These are phyloP conservation scores for Alloascoidea hylecoeti DNA, from an alignment of 805 yeast genomes.

Conservation along the genomic window DNA sequence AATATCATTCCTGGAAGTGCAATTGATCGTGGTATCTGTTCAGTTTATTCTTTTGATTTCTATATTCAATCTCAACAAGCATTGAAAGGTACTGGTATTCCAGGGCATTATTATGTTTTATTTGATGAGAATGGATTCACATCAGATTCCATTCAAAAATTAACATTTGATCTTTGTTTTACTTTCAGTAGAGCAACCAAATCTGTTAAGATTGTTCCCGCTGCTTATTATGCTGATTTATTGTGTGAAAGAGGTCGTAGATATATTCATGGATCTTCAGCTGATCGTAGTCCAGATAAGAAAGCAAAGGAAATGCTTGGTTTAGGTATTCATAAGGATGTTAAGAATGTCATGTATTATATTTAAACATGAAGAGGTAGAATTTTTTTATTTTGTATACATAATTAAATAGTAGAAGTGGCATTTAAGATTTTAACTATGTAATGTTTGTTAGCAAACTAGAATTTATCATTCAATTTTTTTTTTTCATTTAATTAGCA, in stretches of 20 bases:
- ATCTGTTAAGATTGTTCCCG: conserved; percentile 18
- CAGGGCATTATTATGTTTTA: conserved; percentile 19
- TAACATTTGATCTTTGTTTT: conserved; percentile 17
- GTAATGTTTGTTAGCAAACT: no score
- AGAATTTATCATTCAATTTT: no score
- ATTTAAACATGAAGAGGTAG: no score
- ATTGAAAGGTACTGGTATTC: conserved; percentile 20
- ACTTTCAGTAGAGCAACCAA: conserved; percentile 18
- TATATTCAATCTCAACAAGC: conserved; percentile 19
- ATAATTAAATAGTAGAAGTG: no score
- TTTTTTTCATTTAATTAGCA: no score
- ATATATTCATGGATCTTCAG: conserved; percentile 11
- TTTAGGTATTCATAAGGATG: not conserved
- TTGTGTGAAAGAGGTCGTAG: conserved; percentile 18
- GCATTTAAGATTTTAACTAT: no score
- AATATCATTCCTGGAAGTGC: conserved; percentile 17
- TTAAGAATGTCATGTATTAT: not conserved
- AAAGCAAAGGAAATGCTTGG: not conserved
- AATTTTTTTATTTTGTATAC: no score
- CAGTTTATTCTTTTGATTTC: conserved; percentile 17
- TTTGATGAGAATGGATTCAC: conserved; percentile 16
- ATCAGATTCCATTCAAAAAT: conserved; percentile 14
- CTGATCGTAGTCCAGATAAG: not conserved
- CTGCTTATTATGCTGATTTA: conserved; percentile 18
- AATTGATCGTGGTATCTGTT: conserved; percentile 18